Evolutionary conservation across 352 stramenopile genomes (phyloP), one percentile per base, ranked within the genome.

Genomic region (Pythium plurisporium): DNA sequence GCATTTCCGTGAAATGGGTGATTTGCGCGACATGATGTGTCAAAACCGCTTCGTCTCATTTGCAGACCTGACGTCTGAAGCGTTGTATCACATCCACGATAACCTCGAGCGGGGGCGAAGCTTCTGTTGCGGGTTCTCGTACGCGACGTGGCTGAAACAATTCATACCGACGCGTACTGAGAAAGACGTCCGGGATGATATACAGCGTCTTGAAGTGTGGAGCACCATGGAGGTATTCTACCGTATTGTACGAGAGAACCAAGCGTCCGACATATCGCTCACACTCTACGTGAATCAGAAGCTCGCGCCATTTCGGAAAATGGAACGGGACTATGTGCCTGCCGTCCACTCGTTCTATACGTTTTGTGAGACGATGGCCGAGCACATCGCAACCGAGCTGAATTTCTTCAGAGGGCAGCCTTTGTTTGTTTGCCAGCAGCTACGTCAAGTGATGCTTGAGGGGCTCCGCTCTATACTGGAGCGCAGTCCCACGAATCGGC

Each of bases 101-200:
- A 87, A 87, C 31, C 26, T 75, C 2, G 36, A 63, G 0, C 25
- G 25, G 2, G 45, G 64, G 6, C 57, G 62, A 5, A 23, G 27
- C 4, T 65, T 82, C n/a, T 90, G 80, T 53, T 34, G 59, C 19
- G 66, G 66, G 10, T 86, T 83, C 25, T 67, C 75, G 34, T 40
- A 43, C 2, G 26, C 62, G 14, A 65, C 55, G 7, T 89, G 79
- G 79, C 37, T 70, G 26, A 74, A 74, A 38, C 20, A 17, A 1
- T 6, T 38, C 4, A 26, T 25, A 19, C n/a, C 51, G 1, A 19
- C 12, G 0, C 48, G 30, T 2, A 9, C 25, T 6, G 14, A 29
- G 12, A 3, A 27, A 8, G 36, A 45, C 12, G 7, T 37, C 4
- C 12, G n/a, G 4, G 33, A 45, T 2, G 20, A 45, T 4, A 20